A percentile compares a stretch with the other conserved stretches of the same genome.
phyloP scores from a whole-genome alignment of 768 basidiomycete genomes.

The Hortiboletus campestris region DNA sequence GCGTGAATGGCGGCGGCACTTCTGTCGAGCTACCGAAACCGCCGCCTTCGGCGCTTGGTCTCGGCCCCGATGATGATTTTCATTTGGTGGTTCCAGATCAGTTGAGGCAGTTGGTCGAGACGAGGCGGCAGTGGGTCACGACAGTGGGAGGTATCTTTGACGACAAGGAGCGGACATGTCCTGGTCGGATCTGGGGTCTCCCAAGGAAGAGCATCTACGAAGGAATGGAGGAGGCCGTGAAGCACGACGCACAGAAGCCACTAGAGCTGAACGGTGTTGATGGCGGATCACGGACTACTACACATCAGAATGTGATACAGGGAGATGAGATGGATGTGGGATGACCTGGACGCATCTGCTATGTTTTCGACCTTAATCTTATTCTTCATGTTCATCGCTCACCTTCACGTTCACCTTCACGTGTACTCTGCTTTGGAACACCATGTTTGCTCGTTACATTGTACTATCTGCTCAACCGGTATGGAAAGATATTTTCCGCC shows the following conservation, averaged over 20 bases:
- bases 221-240: constrained; percentile 68
- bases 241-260: constrained; percentile 32
- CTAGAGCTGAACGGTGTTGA: constrained; percentile 20
- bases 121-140: constrained; percentile 77
- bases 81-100: constrained; percentile 62
- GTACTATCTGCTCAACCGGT: constrained; percentile 15
- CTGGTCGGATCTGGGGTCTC: constrained; percentile 76
- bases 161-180: constrained; percentile 59
- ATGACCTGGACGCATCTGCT: constrained; percentile 30
- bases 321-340: constrained; percentile 71
- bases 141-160: constrained; percentile 74
- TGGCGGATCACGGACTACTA: constrained; percentile 30
- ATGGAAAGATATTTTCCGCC: constrained; percentile 6
- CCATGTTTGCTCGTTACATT: constrained; percentile 23
- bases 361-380: constrained; percentile 18
- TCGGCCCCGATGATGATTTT: constrained; percentile 67
- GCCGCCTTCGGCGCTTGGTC: constrained; percentile 68
- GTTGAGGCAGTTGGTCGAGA: constrained; percentile 69
- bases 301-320: constrained; percentile 43
- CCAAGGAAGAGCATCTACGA: constrained; percentile 73
- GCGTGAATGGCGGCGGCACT: constrained; percentile 30
- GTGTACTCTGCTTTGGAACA: constrained; percentile 24
- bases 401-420: constrained; percentile 18
- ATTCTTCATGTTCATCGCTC: constrained; percentile 30
- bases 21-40: constrained; percentile 46